Percentiles rank a stretch among this genome's conserved stretches.
Conservation (phyloP, 1,284 basidiomycete genomes). For the Ganoderma lucidum region DNA sequence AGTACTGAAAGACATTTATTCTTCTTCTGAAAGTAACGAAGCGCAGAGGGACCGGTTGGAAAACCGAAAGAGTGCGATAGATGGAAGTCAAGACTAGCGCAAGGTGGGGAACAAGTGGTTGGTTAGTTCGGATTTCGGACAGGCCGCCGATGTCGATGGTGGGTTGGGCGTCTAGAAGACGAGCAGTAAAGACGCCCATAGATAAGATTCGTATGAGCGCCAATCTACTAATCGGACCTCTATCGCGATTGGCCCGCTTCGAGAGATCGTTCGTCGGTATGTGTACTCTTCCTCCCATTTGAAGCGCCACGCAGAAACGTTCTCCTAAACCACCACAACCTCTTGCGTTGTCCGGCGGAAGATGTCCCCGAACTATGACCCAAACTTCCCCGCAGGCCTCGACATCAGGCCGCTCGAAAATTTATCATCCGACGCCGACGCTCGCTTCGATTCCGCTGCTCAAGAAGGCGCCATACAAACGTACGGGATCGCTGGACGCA, state of each 20-base stretch:
- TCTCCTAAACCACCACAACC: slow-evolving; percentile 10
- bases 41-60: not conserved
- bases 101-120: not conserved
- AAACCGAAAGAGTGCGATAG: not conserved
- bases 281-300: slow-evolving; percentile 4
- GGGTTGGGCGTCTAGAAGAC: not conserved
- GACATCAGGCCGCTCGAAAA: slow-evolving; percentile 36
- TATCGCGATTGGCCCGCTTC: slow-evolving; percentile 26
- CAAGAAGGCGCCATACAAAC: slow-evolving; percentile 68
- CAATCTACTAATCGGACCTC: slow-evolving; percentile 11
- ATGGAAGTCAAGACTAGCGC: not conserved
- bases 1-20: not conserved
- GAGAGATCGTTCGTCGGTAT: slow-evolving; percentile 11
- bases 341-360: not conserved
- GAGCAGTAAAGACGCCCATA: not conserved
- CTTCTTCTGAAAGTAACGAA: not conserved
- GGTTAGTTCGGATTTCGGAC: too few species aligned
- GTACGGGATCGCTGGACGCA: slow-evolving; percentile 80
- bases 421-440: slow-evolving; percentile 26
- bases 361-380: slow-evolving; percentile 24
- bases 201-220: slow-evolving; percentile 20
- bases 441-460: slow-evolving; percentile 52
- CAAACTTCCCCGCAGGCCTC: slow-evolving; percentile 41
- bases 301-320: not conserved
- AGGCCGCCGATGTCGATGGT: too few species aligned